Percentiles rank a stretch among this genome's conserved stretches.
phyloP scores from a whole-genome alignment of 768 basidiomycete species.

The Saitozyma sp. region DNA sequence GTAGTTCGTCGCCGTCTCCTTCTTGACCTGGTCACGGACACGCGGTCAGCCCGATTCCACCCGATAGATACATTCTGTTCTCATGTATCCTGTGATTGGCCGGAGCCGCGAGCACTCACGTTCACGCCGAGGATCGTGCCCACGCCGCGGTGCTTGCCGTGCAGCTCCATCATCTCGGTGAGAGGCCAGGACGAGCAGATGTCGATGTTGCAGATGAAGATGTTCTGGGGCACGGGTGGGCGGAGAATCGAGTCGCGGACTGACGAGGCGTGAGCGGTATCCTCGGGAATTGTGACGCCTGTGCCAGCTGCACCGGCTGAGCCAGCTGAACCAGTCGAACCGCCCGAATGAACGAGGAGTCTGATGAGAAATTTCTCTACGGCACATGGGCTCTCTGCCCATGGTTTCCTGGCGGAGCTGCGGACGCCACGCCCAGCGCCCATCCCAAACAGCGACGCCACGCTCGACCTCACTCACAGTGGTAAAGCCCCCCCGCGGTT shows the following conservation, averaged over 20 bases:
- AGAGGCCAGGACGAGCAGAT: slow-evolving; percentile 55
- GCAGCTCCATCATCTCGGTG: slow-evolving; percentile 51
- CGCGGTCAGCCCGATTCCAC: neutral
- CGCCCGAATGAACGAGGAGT: slow-evolving; percentile 13
- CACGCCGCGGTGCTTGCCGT: slow-evolving; percentile 54
- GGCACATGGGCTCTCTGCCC: no score
- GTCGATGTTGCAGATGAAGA: slow-evolving; percentile 58
- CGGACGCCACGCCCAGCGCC: no score
- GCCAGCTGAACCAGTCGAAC: no score
- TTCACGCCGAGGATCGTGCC: slow-evolving; percentile 56
- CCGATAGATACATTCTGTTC: neutral
- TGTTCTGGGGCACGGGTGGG: slow-evolving; percentile 51
- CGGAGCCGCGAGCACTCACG: slow-evolving; percentile 26
- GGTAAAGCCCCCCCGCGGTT: slow-evolving; percentile 54
- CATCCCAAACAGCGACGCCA: neutral
- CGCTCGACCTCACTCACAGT: slow-evolving; percentile 37
- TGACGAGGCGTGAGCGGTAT: slow-evolving; percentile 9
- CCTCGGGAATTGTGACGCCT: no score
- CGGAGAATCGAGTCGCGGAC: slow-evolving; percentile 54
- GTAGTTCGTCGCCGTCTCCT: slow-evolving; percentile 53
- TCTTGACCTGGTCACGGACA: slow-evolving; percentile 40
- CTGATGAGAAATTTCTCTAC: neutral
- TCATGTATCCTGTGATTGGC: neutral
- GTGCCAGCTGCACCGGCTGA: no score
- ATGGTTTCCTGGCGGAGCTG: no score